Percentiles rank a stretch among this genome's conserved stretches.
Conservation (phyloP, 768 basidiomycete species). For the Cantharellus anzutake region DNA sequence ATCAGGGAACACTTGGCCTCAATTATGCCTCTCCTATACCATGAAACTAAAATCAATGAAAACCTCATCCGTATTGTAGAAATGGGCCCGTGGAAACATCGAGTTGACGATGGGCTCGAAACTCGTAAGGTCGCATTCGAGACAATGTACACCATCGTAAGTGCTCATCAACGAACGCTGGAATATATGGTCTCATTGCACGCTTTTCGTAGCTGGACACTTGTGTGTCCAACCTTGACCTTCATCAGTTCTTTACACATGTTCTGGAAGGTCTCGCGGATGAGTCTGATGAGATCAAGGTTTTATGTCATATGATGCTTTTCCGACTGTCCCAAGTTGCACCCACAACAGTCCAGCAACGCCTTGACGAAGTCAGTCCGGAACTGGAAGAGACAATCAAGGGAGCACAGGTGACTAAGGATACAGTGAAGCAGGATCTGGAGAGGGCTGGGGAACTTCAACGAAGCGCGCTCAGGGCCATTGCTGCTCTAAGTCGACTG, state of each 20-base stretch:
- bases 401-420: conserved; percentile 74
- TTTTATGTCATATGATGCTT: conserved; percentile 88
- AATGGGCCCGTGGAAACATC: conserved; percentile 96
- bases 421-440: conserved; percentile 86
- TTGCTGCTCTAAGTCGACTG: conserved; percentile 72
- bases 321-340: conserved; percentile 79
- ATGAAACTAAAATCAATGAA: conserved; percentile 63
- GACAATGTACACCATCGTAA: conserved; percentile 84
- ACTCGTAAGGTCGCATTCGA: conserved; percentile 95
- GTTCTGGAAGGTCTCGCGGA: conserved; percentile 74
- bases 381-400: conserved; percentile 80
- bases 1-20: conserved; percentile 63
- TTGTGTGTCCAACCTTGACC: conserved; percentile 71
- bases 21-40: conserved; percentile 68
- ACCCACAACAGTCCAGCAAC: conserved; percentile 61
- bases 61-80: conserved; percentile 76
- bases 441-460: conserved; percentile 82
- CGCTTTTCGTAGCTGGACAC: conserved; percentile 52
- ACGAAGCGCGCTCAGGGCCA: conserved; percentile 70
- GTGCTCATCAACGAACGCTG: conserved; percentile 12
- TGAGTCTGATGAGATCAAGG: conserved; percentile 91
- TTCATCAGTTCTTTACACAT: conserved; percentile 64
- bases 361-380: conserved; percentile 69
- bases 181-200: neutral
- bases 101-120: conserved; percentile 91